Conservation (phyloP, 2,329 filamentous ascomycete species). For the Amylocarpus encephaloides region DNA sequence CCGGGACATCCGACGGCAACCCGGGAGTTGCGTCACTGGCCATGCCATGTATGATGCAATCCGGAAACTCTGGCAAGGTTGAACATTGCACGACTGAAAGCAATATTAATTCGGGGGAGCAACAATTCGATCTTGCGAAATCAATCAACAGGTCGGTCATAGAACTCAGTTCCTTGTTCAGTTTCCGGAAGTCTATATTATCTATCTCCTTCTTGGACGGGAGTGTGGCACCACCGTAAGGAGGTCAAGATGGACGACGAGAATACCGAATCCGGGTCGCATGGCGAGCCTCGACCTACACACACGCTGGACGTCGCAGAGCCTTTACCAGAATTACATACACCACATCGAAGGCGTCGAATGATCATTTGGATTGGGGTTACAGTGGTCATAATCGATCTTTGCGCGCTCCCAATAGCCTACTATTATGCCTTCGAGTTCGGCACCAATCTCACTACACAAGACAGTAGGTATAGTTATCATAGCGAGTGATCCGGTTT, state of each 20-base stretch:
- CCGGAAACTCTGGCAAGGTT: too few species aligned
- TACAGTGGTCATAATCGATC: constrained; percentile 17
- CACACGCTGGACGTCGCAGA: constrained; percentile 4
- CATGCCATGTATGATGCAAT: too few species aligned
- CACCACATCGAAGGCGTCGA: constrained; percentile 21
- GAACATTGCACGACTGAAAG: too few species aligned
- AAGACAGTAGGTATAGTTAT: constrained; percentile 17
- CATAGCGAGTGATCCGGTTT: neutral
- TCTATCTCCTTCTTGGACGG: too few species aligned
- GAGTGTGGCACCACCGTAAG: neutral
- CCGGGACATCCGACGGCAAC: too few species aligned
- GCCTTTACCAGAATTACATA: constrained; percentile 21
- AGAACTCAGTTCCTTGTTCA: too few species aligned
- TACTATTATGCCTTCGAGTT: constrained; percentile 27
- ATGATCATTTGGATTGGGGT: constrained; percentile 17
- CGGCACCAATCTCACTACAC: constrained; percentile 19
- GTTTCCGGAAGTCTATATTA: too few species aligned
- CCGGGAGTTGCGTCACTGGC: too few species aligned
- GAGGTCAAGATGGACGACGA: neutral
- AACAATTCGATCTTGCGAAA: too few species aligned
- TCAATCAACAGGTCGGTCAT: too few species aligned
- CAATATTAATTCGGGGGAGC: too few species aligned
- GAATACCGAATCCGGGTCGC: neutral
- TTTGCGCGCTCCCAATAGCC: constrained; percentile 23
- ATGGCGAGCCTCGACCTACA: neutral